These are phyloP conservation scores for Chernovozyma sophiae-reginae DNA, from an alignment of 1,139 yeast genomes.

Conservation along the genomic window DNA sequence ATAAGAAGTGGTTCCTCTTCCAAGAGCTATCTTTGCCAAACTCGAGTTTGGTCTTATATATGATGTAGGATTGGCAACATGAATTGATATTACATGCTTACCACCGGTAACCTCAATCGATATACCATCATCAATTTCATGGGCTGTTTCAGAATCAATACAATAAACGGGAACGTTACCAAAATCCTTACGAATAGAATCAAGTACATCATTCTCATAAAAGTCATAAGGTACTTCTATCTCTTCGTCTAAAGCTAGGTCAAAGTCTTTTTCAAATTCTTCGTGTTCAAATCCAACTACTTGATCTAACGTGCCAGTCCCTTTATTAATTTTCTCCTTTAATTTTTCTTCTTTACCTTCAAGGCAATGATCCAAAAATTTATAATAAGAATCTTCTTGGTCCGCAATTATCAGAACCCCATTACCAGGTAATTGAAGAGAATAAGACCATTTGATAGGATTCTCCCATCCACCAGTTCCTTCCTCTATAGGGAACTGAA, in stretches of 20 bases:
- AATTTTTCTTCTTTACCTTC: slow-evolving; percentile 1
- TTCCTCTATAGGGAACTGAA: slow-evolving; percentile 6
- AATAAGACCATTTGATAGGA: slow-evolving; percentile 47
- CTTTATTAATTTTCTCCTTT: not conserved
- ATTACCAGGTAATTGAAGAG: slow-evolving; percentile 37
- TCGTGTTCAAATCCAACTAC: no score
- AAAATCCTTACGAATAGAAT: slow-evolving; percentile 29
- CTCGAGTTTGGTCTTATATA: slow-evolving; percentile 45
- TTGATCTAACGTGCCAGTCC: not conserved
- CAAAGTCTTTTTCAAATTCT: not conserved
- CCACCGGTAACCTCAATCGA: slow-evolving; percentile 43
- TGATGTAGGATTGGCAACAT: slow-evolving; percentile 87
- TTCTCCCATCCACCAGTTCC: slow-evolving; percentile 25
- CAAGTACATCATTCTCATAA: slow-evolving; percentile 32
- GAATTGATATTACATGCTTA: slow-evolving; percentile 53
- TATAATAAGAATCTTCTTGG: slow-evolving; percentile 39
- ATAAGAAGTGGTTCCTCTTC: slow-evolving; percentile 66
- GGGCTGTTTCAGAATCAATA: slow-evolving; percentile 77
- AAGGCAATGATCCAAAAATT: slow-evolving; percentile 19
- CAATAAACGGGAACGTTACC: slow-evolving; percentile 62
- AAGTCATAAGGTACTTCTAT: slow-evolving; percentile 19
- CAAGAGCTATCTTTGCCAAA: slow-evolving; percentile 56
- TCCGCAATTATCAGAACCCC: slow-evolving; percentile 32
- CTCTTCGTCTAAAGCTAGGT: not conserved
- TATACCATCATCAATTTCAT: slow-evolving; percentile 93